Evolutionary conservation across 441 rosid species (phyloP).

Genomic region (Bocquillonia castaneifolia): DNA sequence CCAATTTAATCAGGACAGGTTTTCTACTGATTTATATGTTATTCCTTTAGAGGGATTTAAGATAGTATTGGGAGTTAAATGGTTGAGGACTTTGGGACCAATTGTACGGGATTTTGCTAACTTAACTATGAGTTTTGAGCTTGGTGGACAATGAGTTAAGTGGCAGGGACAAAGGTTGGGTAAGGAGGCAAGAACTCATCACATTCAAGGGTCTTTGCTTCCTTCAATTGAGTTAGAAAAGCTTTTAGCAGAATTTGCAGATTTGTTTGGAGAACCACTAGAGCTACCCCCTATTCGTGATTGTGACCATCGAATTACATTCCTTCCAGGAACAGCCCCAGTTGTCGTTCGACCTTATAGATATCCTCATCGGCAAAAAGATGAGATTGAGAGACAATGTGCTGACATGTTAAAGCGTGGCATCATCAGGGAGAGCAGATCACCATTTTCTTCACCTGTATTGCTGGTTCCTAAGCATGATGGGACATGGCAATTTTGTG

Average conservation of each 20-base stretch:
- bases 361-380: neutral
- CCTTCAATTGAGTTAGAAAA: neutral
- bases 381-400: neutral
- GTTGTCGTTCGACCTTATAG: neutral
- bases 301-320: neutral
- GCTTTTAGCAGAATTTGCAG: neutral
- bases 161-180: fast-evolving
- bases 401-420: neutral
- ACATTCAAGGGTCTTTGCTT: neutral
- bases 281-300: neutral
- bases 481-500: neutral
- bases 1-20: neutral
- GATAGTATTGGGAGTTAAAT: neutral
- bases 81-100: neutral
- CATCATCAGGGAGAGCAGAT: neutral
- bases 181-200: neutral
- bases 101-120: neutral
- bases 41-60: neutral
- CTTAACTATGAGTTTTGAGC: neutral
- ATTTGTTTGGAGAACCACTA: neutral
- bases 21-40: neutral
- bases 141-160: neutral
- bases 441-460: neutral
- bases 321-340: neutral
- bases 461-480: neutral